Evolutionary conservation across 192 early-diverging fungal genomes (phyloP).

Genomic region (Cladochytrium replicatum): DNA sequence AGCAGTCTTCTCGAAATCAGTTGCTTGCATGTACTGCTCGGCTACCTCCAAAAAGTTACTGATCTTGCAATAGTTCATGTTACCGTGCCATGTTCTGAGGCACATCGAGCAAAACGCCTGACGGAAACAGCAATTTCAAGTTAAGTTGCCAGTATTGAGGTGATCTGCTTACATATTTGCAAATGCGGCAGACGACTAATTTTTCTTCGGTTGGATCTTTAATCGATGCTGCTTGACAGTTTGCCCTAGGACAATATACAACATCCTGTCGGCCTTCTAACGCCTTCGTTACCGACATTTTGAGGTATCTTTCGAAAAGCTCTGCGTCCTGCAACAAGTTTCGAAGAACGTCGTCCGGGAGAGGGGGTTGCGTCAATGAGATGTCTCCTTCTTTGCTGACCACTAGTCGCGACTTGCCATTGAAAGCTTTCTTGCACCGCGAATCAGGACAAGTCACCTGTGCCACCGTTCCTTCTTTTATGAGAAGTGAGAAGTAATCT

Average conservation of each 20-base stretch:
- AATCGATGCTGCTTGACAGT: conserved; percentile 18
- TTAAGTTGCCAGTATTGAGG: background rate
- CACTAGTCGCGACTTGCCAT: background rate
- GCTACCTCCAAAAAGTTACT: conserved; percentile 7
- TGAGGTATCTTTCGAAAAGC: conserved; percentile 10
- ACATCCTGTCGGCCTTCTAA: conserved; percentile 17
- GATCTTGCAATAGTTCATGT: conserved; percentile 23
- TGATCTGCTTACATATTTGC: conserved; percentile 9
- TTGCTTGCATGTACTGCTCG: conserved; percentile 13
- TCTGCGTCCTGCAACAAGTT: background rate
- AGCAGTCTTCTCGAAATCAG: background rate
- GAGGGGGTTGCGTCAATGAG: background rate
- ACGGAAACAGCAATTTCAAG: background rate
- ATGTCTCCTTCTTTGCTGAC: background rate
- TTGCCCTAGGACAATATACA: conserved; percentile 25
- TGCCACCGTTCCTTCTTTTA: conserved; percentile 15
- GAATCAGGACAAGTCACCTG: conserved; percentile 17
- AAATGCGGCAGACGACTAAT: conserved; percentile 21
- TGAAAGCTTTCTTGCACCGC: conserved; percentile 10
- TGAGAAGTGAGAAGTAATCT: conserved; percentile 23
- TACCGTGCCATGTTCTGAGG: conserved; percentile 22
- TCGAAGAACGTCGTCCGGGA: conserved; percentile 4
- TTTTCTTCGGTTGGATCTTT: conserved; percentile 22
- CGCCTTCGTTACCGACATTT: conserved; percentile 1
- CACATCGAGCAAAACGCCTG: conserved; percentile 29